A percentile compares a stretch with the other conserved stretches of the same genome.
Conservation (phyloP, 331 rosid genomes). For the Stylosanthes scabra region DNA sequence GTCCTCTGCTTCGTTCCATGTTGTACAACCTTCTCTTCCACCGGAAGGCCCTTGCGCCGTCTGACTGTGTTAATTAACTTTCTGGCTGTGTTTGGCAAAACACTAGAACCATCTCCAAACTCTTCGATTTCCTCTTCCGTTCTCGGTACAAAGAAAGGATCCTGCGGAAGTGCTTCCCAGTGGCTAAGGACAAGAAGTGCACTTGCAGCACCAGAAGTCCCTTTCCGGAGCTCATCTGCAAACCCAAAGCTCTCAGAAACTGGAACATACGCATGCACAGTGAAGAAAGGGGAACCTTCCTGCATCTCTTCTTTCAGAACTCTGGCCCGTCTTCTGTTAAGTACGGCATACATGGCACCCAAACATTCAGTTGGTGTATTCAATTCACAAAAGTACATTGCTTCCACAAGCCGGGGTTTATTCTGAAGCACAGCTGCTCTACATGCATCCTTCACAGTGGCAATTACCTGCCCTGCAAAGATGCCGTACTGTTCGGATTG, state of each 20-base stretch:
- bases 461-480: conserved; percentile 79
- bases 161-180: conserved; percentile 81
- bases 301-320: conserved; percentile 89
- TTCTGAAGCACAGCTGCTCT: conserved; percentile 78
- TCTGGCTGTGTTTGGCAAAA: conserved; percentile 81
- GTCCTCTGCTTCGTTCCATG: conserved; percentile 95
- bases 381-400: conserved; percentile 87
- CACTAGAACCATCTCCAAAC: conserved; percentile 89
- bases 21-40: conserved; percentile 87
- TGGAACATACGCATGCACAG: conserved; percentile 84
- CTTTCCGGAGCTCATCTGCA: conserved; percentile 75
- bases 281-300: conserved; percentile 89
- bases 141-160: conserved; percentile 88
- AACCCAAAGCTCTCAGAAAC: conserved; percentile 64
- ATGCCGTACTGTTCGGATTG: conserved; percentile 74
- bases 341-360: conserved; percentile 85
- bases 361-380: conserved; percentile 71
- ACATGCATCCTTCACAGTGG: conserved; percentile 85
- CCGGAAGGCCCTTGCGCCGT: conserved; percentile 81
- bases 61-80: conserved; percentile 73
- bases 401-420: conserved; percentile 86
- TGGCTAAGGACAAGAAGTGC: conserved; percentile 88
- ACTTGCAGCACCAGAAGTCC: conserved; percentile 87
- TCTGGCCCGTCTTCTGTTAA: conserved; percentile 72
- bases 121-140: conserved; percentile 89